Evolutionary conservation across 257 asterid genomes (phyloP).

Genomic region (Echites panduratus): DNA sequence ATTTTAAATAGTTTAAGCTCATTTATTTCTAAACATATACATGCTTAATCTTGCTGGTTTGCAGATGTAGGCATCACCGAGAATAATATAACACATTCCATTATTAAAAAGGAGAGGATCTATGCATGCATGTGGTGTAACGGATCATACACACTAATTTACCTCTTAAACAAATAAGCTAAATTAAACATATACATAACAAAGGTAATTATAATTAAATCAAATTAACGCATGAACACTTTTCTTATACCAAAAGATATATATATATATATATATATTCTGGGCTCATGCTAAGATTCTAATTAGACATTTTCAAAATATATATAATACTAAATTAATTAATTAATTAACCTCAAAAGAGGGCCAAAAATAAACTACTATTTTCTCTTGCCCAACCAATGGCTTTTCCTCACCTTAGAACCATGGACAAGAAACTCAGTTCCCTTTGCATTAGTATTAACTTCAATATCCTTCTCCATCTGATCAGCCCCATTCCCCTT

Average conservation of each 20-base stretch:
- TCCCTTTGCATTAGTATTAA: slow-evolving; percentile 9
- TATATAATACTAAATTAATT: no score
- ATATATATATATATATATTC: no score
- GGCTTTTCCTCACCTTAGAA: slow-evolving; percentile 27
- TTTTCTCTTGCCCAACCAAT: slow-evolving; percentile 23
- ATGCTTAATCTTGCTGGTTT: slow-evolving; percentile 3
- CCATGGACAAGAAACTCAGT: no score
- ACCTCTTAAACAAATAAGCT: neutral
- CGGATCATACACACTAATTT: slow-evolving; percentile 10
- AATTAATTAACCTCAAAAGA: no score
- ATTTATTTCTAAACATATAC: no score
- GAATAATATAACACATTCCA: neutral
- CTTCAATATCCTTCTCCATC: slow-evolving; percentile 8
- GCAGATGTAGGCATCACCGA: neutral
- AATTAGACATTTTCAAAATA: neutral
- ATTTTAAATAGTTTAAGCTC: no score
- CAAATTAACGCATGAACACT: slow-evolving; percentile 2
- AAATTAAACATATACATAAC: neutral
- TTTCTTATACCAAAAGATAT: slow-evolving; percentile 9
- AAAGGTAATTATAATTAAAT: neutral
- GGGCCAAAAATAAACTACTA: no score
- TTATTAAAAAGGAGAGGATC: slow-evolving; percentile 4
- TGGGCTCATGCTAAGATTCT: neutral
- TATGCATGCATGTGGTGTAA: slow-evolving; percentile 18
- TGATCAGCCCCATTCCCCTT: slow-evolving; percentile 17